Percentiles rank a stretch among this genome's conserved stretches.
These are phyloP conservation scores for Tetrahymena thermophila DNA, from an alignment of 73 alveolate genomes.

Conservation along the genomic window DNA sequence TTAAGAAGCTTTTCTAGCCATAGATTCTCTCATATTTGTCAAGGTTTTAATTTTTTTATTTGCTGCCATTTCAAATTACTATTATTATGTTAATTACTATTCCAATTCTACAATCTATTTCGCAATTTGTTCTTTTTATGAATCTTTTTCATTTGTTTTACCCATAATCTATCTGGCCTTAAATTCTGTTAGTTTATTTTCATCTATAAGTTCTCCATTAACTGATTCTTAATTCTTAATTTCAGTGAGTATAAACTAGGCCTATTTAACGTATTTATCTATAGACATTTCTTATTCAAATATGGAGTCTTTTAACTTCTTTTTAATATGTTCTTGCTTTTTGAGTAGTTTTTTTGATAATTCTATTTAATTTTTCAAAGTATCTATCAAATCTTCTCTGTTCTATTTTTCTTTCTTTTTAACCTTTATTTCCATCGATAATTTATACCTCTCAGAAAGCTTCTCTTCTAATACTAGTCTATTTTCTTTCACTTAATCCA, in stretches of 20 bases:
- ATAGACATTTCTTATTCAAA: constrained; percentile 37
- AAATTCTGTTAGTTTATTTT: constrained; percentile 33
- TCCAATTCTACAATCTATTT: constrained; percentile 54
- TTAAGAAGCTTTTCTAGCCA: constrained; percentile 92
- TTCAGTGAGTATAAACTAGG: constrained; percentile 28
- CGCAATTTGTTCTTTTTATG: constrained; percentile 36
- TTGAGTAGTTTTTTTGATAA: constrained; percentile 21
- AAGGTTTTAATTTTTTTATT: constrained; percentile 79
- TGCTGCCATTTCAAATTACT: constrained; percentile 68
- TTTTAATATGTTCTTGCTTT: constrained; percentile 17
- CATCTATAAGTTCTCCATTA: constrained; percentile 30
- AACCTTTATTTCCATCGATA: neutral
- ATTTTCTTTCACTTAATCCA: neutral
- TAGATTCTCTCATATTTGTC: constrained; percentile 78
- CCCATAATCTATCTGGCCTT: constrained; percentile 35
- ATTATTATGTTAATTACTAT: constrained; percentile 55
- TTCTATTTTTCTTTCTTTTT: neutral
- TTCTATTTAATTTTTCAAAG: constrained; percentile 33
- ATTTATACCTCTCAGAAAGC: neutral
- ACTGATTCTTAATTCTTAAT: constrained; percentile 39
- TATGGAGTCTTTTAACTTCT: constrained; percentile 5
- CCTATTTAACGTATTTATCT: constrained; percentile 36
- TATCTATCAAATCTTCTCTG: neutral
- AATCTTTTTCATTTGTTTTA: constrained; percentile 46
- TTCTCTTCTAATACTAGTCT: neutral